A percentile compares a stretch with the other conserved stretches of the same genome.
Conservation (phyloP, 495 filamentous ascomycete genomes). For the Penicillium paxilli region DNA sequence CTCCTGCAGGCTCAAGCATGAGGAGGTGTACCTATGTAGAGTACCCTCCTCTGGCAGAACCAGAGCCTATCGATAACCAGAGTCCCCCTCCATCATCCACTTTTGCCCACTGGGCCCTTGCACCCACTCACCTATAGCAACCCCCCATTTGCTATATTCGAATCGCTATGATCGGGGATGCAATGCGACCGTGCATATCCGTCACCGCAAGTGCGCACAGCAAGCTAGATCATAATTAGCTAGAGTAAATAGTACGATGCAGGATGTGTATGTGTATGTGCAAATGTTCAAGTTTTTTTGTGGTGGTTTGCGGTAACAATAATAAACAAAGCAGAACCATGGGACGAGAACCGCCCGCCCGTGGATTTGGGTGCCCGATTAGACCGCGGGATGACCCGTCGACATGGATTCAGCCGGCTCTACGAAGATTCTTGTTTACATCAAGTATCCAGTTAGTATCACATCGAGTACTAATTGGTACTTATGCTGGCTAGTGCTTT, state of each 20-base stretch:
- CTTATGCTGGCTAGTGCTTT: too few species aligned
- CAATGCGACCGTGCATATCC: conserved; percentile 1
- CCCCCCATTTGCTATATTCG: background rate
- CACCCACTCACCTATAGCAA: background rate
- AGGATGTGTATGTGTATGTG: too few species aligned
- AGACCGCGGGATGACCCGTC: conserved; percentile 20
- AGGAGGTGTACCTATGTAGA: too few species aligned
- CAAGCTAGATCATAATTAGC: too few species aligned
- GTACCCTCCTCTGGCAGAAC: background rate
- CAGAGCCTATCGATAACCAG: conserved; percentile 22
- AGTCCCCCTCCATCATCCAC: conserved; percentile 19
- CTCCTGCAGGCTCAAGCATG: background rate
- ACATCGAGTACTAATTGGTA: conserved; percentile 4
- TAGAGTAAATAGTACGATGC: too few species aligned
- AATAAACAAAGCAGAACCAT: background rate
- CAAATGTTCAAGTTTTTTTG: too few species aligned
- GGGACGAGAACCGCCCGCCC: conserved; percentile 9
- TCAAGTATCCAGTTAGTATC: too few species aligned
- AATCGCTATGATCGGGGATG: background rate
- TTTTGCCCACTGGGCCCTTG: background rate
- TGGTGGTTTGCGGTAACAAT: too few species aligned
- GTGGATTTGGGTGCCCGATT: conserved; percentile 24
- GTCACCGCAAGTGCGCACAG: conserved; percentile 6
- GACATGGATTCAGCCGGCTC: background rate
- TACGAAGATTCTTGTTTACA: too few species aligned